Evolutionary conservation across 345 rosid genomes (phyloP).

Genomic region (Erodium maritimum): DNA sequence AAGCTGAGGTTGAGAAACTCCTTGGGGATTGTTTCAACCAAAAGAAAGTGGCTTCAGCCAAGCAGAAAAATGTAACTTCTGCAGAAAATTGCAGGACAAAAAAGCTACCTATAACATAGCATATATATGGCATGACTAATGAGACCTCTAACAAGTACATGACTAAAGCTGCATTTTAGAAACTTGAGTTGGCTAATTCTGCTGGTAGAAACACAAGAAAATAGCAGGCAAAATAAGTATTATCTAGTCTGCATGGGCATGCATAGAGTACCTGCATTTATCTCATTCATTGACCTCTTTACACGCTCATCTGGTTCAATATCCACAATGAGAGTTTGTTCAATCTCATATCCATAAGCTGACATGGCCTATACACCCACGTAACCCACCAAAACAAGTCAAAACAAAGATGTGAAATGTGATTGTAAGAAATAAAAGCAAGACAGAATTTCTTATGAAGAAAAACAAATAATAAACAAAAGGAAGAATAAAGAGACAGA

Average conservation of each 20-base stretch:
- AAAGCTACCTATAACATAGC: no score
- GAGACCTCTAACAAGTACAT: no score
- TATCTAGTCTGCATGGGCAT: not conserved
- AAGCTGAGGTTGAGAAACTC: no score
- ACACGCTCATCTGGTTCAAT: slow-evolving; percentile 70
- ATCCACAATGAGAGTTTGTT: slow-evolving; percentile 70
- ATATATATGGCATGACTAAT: no score
- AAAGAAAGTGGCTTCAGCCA: no score
- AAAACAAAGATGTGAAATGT: not conserved
- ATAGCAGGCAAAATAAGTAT: not conserved
- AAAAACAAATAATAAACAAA: no score
- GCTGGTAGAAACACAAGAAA: not conserved
- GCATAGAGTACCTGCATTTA: slow-evolving; percentile 43
- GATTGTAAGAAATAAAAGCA: not conserved
- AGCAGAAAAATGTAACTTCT: no score
- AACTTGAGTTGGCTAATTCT: not conserved
- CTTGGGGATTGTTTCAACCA: no score
- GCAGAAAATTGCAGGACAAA: no score
- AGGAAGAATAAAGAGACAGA: not conserved
- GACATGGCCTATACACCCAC: slow-evolving; percentile 50
- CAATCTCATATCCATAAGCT: slow-evolving; percentile 65
- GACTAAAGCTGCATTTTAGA: no score
- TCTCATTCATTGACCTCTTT: slow-evolving; percentile 73
- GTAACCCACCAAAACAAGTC: slow-evolving; percentile 1
- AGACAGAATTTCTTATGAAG: not conserved